Evolutionary conservation across 1,139 yeast genomes (phyloP).

Genomic region (Starmera stellimalicola): DNA sequence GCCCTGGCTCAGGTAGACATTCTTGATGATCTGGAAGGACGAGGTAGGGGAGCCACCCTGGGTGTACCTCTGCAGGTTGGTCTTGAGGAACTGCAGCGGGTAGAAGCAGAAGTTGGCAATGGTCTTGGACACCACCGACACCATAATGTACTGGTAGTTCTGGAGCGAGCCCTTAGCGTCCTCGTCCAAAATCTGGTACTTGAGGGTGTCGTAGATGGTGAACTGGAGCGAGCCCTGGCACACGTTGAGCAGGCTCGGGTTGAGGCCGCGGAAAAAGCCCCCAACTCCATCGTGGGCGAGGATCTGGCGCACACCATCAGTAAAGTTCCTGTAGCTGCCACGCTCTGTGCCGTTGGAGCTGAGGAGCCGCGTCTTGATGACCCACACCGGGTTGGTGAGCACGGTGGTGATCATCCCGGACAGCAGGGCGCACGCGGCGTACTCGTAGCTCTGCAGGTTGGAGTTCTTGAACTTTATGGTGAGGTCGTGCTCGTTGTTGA

Average conservation of each 20-base stretch:
- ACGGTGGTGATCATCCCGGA: slow-evolving; percentile 75
- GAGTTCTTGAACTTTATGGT: slow-evolving; percentile 18
- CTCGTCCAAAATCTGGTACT: slow-evolving; percentile 24
- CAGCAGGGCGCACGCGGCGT: slow-evolving; percentile 41
- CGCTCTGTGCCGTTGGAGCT: slow-evolving; percentile 31
- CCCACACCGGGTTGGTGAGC: slow-evolving; percentile 89
- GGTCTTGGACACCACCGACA: slow-evolving; percentile 65
- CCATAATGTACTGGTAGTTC: slow-evolving; percentile 46
- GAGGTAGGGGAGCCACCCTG: slow-evolving; percentile 40
- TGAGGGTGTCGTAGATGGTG: slow-evolving; percentile 72
- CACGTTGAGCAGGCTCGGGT: slow-evolving; percentile 77
- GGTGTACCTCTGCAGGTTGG: slow-evolving; percentile 59
- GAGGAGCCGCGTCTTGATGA: slow-evolving; percentile 76
- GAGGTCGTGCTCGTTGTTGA: too few relatives aligned
- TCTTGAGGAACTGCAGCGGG: slow-evolving; percentile 76
- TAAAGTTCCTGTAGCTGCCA: slow-evolving; percentile 47
- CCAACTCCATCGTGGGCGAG: slow-evolving; percentile 50
- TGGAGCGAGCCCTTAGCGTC: slow-evolving; percentile 25
- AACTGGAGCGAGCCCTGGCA: slow-evolving; percentile 86
- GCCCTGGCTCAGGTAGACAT: slow-evolving; percentile 38
- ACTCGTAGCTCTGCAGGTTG: slow-evolving; percentile 23
- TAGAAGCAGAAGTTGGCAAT: slow-evolving; percentile 62
- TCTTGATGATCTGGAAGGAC: slow-evolving; percentile 18
- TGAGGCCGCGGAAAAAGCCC: slow-evolving; percentile 76
- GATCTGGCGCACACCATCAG: slow-evolving; percentile 47